Conservation (phyloP, 2,329 filamentous ascomycete species). For the Neobulgaria alba region DNA sequence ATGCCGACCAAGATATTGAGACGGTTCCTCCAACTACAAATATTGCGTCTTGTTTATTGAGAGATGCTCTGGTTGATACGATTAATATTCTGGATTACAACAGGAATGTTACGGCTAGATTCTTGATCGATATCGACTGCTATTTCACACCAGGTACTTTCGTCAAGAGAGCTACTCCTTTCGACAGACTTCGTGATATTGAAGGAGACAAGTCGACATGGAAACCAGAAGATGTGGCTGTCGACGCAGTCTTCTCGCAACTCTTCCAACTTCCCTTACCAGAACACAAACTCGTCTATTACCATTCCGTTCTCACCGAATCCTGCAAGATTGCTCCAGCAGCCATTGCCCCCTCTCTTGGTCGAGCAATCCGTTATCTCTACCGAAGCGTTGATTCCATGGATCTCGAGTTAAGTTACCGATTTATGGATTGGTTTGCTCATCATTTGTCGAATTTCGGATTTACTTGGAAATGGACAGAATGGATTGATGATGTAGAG, state of each 20-base stretch:
- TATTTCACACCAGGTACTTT: constrained; percentile 89
- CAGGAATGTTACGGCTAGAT: constrained; percentile 75
- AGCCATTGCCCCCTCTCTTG: constrained; percentile 90
- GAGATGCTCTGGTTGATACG: constrained; percentile 81
- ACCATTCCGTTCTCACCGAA: constrained; percentile 90
- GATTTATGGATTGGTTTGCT: constrained; percentile 95
- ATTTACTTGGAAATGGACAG: constrained; percentile 98
- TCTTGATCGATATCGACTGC: constrained; percentile 87
- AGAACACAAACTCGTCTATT: constrained; percentile 93
- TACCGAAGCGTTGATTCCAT: constrained; percentile 76
- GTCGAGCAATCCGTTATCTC: constrained; percentile 83
- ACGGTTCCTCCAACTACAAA: constrained; percentile 73
- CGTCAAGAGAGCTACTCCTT: constrained; percentile 84
- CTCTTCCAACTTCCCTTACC: constrained; percentile 78
- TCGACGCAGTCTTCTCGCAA: constrained; percentile 97
- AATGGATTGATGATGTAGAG: constrained; percentile 84
- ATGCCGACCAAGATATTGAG: constrained; percentile 75
- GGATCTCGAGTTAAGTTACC: constrained; percentile 77
- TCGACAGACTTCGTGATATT: constrained; percentile 74
- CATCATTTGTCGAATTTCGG: constrained; percentile 98
- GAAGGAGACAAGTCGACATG: constrained; percentile 64
- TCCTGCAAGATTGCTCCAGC: constrained; percentile 92
- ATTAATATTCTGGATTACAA: constrained; percentile 95
- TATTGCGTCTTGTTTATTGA: constrained; percentile 73
- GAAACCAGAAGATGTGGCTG: constrained; percentile 95